Conservation (phyloP, 768 basidiomycete genomes). For the Clavaria fumosa region DNA sequence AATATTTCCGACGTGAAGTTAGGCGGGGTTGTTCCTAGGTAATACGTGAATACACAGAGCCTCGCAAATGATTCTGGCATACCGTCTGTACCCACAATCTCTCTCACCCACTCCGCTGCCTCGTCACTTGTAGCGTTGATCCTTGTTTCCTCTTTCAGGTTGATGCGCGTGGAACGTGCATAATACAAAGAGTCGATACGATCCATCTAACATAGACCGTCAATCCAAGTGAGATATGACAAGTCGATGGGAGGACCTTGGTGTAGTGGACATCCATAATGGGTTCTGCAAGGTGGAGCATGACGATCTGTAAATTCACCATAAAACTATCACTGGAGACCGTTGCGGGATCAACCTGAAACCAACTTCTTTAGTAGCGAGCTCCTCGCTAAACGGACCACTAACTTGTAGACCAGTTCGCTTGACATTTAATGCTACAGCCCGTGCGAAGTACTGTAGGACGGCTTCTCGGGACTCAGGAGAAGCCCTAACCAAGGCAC, state of each 20-base stretch:
- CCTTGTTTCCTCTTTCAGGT: conserved; percentile 79
- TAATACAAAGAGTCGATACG: conserved; percentile 80
- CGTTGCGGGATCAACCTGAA: conserved; percentile 65
- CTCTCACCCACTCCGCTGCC: conserved; percentile 52
- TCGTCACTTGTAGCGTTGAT: conserved; percentile 89
- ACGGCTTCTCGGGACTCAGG: conserved; percentile 68
- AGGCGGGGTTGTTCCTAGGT: conserved; percentile 37
- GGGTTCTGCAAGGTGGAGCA: conserved; percentile 80
- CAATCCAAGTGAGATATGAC: conserved; percentile 1
- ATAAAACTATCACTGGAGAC: conserved; percentile 89
- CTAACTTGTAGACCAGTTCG: conserved; percentile 82
- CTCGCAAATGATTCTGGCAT: conserved; percentile 3
- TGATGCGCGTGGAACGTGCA: conserved; percentile 52
- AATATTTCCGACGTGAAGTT: conserved; percentile 96
- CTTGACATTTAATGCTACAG: conserved; percentile 61
- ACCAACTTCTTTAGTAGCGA: conserved; percentile 2
- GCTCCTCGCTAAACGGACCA: conserved; percentile 1
- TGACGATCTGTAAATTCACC: conserved; percentile 72
- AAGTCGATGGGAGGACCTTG: conserved; percentile 37
- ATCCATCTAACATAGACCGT: conserved; percentile 55
- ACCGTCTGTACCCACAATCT: conserved; percentile 33
- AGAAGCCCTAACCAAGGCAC: conserved; percentile 74
- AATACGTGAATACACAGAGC: background rate
- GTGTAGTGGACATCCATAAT: conserved; percentile 87
- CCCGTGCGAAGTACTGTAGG: conserved; percentile 64